phyloP scores from a whole-genome alignment of 176 grass and related monocot genomes.

The Elaeis guineensis region DNA sequence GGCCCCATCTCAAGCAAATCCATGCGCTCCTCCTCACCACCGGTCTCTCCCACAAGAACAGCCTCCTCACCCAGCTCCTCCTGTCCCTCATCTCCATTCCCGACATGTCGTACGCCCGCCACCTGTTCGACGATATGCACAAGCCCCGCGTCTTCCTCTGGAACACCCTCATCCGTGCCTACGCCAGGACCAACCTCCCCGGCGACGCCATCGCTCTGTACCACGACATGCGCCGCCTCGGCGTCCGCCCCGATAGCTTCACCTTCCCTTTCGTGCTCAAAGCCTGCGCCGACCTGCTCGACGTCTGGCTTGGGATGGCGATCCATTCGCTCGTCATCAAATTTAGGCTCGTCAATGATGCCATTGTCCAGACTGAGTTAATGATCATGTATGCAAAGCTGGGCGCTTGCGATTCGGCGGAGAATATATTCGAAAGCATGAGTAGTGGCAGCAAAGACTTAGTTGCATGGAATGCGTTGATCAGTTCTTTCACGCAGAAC shows the following conservation, averaged over 20 bases:
- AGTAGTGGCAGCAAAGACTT: not conserved
- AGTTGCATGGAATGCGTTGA: constrained; percentile 13
- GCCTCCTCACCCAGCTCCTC: constrained; percentile 10
- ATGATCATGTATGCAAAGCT: constrained; percentile 16
- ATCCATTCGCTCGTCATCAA: constrained; percentile 3
- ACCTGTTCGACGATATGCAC: constrained; percentile 19
- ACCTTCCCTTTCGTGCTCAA: constrained; percentile 19
- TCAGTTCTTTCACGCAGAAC: constrained; percentile 8
- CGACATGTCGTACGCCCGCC: constrained; percentile 2
- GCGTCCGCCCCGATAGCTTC: constrained; percentile 13
- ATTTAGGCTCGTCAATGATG: not conserved
- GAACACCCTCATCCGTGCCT: constrained; percentile 18
- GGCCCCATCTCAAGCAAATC: not conserved
- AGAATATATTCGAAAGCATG: not conserved
- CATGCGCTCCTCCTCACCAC: constrained; percentile 13
- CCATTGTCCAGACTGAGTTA: not conserved
- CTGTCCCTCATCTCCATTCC: constrained; percentile 1
- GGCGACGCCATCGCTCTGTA: not conserved
- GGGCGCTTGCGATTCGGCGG: not conserved
- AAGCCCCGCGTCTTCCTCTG: constrained; percentile 13
- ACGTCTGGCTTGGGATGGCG: not conserved
- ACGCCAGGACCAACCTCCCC: not conserved
- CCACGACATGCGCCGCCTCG: constrained; percentile 3
- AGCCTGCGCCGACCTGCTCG: constrained; percentile 9
- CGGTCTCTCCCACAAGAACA: constrained; percentile 10